Percentiles rank a stretch among this genome's conserved stretches.
These are phyloP conservation scores for Wallacemonas sp. DNA, from an alignment of 208 protist species.

Conservation along the genomic window DNA sequence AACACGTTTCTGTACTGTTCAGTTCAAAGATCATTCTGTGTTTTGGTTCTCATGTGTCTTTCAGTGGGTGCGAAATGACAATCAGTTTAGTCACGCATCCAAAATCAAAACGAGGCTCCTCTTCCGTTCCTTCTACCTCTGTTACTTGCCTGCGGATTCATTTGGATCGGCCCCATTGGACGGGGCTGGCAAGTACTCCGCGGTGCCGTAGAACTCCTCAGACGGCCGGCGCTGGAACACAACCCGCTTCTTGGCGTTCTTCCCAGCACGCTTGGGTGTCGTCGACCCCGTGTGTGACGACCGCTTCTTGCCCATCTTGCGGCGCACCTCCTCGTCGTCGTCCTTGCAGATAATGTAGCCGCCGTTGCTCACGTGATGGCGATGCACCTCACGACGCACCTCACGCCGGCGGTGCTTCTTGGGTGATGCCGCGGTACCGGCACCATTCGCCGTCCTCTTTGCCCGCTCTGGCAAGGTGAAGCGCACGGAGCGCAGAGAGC, in stretches of 20 bases:
- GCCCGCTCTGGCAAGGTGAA: neutral
- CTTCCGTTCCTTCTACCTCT: neutral
- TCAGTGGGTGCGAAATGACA: no score
- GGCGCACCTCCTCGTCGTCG: neutral
- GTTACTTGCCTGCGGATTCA: no score
- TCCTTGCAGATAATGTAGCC: neutral
- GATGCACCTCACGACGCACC: neutral
- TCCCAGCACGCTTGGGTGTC: neutral
- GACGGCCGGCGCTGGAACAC: neutral
- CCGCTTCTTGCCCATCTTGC: neutral
- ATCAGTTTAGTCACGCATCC: no score
- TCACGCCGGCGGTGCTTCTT: neutral
- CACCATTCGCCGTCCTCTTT: neutral
- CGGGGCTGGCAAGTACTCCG: neutral
- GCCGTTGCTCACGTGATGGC: neutral
- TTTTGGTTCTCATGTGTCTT: no score
- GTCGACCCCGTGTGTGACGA: neutral
- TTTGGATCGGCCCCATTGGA: neutral
- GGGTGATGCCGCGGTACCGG: neutral
- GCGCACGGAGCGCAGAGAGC: neutral
- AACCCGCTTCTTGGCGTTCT: neutral
- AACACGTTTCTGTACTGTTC: no score
- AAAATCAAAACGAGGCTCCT: slow-evolving; percentile 7
- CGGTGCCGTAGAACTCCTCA: neutral
- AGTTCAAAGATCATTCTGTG: no score